A percentile compares a stretch with the other conserved stretches of the same genome.
phyloP scores from a whole-genome alignment of 2,329 filamentous ascomycete genomes.

The Diaporthe sp. region DNA sequence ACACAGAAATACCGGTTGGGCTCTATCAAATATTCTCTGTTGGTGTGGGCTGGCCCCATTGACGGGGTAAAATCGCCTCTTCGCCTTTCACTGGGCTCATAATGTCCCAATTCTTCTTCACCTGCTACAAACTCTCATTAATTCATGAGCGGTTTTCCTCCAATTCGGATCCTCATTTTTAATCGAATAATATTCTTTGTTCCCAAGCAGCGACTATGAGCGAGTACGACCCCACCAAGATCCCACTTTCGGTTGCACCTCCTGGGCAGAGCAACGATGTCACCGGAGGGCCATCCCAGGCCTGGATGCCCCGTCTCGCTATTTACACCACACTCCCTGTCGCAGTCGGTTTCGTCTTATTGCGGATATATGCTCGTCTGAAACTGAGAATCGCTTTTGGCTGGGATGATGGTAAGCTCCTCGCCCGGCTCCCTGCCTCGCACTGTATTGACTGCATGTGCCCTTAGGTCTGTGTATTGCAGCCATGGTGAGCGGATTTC shows the following conservation, averaged over 20 bases:
- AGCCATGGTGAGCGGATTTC: background rate
- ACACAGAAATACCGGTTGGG: background rate
- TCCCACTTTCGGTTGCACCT: background rate
- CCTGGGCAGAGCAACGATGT: background rate
- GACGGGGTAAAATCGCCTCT: background rate
- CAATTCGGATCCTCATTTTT: fast-evolving
- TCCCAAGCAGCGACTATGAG: background rate
- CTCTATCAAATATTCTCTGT: background rate
- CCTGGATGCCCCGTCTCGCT: background rate
- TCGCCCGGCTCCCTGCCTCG: background rate
- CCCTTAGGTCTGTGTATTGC: background rate
- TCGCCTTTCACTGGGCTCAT: background rate
- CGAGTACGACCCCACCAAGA: background rate
- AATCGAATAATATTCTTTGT: too few relatives aligned
- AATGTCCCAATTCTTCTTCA: background rate
- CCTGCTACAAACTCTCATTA: background rate
- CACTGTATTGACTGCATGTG: background rate
- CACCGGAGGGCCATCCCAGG: background rate
- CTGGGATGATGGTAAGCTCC: background rate
- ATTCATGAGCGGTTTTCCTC: background rate
- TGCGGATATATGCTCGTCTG: background rate
- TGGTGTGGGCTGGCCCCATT: background rate
- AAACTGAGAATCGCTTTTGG: background rate
- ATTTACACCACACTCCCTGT: background rate
- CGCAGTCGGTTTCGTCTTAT: background rate